A percentile compares a stretch with the other conserved stretches of the same genome.
phyloP scores from a whole-genome alignment of 805 yeast species.

The Zygosaccharomyces bailii region DNA sequence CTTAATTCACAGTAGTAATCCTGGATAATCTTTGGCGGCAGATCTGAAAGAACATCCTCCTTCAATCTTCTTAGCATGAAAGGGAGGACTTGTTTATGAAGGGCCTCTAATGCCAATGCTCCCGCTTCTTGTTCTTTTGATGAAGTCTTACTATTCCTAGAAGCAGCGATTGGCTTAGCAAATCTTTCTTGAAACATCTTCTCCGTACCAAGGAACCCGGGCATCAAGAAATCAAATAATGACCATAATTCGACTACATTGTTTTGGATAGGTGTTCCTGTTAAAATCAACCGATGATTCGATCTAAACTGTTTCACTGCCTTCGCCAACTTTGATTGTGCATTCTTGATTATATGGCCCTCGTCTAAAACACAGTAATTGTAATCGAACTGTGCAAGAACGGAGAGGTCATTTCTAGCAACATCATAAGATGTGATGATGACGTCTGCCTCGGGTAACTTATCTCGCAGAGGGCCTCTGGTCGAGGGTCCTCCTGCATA shows the following conservation, averaged over 20 bases:
- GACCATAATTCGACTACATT: conserved; percentile 98
- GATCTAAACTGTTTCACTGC: conserved; percentile 81
- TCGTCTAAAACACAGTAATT: conserved; percentile 96
- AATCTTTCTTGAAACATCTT: conserved; percentile 90
- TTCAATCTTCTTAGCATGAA: conserved; percentile 93
- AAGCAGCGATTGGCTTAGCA: conserved; percentile 96
- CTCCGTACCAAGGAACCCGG: conserved; percentile 95
- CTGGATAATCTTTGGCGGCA: conserved; percentile 97
- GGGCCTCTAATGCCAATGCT: conserved; percentile 89
- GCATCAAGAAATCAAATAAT: conserved; percentile 95
- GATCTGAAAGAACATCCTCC: conserved; percentile 91
- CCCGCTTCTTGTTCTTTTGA: conserved; percentile 97
- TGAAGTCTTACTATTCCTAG: conserved; percentile 81
- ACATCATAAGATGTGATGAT: conserved; percentile 96
- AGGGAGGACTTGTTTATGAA: conserved; percentile 95
- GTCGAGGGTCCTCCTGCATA: conserved; percentile 91
- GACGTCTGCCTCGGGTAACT: conserved; percentile 63
- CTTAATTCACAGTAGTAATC: conserved; percentile 96
- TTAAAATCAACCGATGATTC: conserved; percentile 82
- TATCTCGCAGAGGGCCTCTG: conserved; percentile 53
- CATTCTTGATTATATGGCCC: conserved; percentile 95
- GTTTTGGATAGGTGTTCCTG: conserved; percentile 98
- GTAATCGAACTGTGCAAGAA: conserved; percentile 58
- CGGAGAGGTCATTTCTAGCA: conserved; percentile 82
- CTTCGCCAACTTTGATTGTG: conserved; percentile 80